Percentiles rank a stretch among this genome's conserved stretches.
phyloP scores from a whole-genome alignment of 495 filamentous ascomycete species.

The Neurospora sp. region DNA sequence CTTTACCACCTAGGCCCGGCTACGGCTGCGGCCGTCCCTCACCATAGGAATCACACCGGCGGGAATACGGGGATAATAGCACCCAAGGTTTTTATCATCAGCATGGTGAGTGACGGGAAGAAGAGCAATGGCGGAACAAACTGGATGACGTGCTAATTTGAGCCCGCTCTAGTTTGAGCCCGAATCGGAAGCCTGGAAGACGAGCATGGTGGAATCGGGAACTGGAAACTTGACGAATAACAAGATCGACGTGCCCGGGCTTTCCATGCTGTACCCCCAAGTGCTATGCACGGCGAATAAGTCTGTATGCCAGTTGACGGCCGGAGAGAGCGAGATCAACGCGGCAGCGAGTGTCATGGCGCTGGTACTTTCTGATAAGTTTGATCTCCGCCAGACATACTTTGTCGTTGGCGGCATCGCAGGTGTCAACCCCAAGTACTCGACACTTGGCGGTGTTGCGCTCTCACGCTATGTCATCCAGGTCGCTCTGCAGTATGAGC shows the following conservation, averaged over 20 bases:
- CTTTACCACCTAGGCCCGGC: background rate
- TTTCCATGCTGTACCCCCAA: constrained; percentile 54
- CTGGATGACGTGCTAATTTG: background rate
- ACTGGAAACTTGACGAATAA: constrained; percentile 45
- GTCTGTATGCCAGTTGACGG: constrained; percentile 53
- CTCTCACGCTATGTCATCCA: constrained; percentile 62
- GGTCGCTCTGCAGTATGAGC: constrained; percentile 65
- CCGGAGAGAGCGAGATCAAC: constrained; percentile 58
- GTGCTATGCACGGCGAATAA: constrained; percentile 52
- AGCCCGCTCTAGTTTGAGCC: constrained; percentile 46
- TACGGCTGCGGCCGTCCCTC: background rate
- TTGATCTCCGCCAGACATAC: constrained; percentile 59
- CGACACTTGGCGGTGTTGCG: constrained; percentile 51
- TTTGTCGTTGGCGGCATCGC: constrained; percentile 66
- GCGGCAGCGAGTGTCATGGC: constrained; percentile 54
- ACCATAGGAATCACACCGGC: background rate
- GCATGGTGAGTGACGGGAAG: constrained; percentile 42
- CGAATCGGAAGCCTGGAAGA: constrained; percentile 60
- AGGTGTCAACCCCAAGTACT: constrained; percentile 57
- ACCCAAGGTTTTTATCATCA: constrained; percentile 62
- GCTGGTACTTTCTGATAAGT: constrained; percentile 47
- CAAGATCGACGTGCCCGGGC: constrained; percentile 58
- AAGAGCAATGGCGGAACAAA: background rate
- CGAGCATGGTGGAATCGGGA: constrained; percentile 36
- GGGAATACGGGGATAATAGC: constrained; percentile 28